Base-by-base conservation (phyloP, 257 asterid genomes). In the Plantago elongata region DNA sequence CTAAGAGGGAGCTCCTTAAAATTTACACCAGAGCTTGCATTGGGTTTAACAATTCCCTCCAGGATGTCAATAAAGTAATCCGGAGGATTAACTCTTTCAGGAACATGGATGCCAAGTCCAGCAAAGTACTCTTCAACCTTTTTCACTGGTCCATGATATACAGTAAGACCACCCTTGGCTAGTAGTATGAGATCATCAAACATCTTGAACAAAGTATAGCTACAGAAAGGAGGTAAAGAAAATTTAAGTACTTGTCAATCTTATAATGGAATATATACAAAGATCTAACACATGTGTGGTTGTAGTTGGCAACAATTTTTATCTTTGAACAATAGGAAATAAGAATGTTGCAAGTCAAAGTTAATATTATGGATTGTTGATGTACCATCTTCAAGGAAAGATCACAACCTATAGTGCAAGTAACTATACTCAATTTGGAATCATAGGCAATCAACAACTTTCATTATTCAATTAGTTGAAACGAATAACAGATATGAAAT, bases 161-260 rank as follows among this genome's bases (percentile, higher is more conserved):
- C 97, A n/a, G 88, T 87, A 44, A 85, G 91, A 45, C 99, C 99
- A 44, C 99, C 99, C 81, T 93, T 93, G 9, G 99, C 99, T 62
- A 93, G 87, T 66, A 93, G 96, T 74, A 93, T 85, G 75, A 93
- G 67, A 73, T 93, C 99, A 71, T 93, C 99, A 64, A 93, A 93
- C 97, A 87, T 93, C 85, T 79, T 85, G 94, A 85, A 93, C 79
- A 93, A 74, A 45, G 99, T 79, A 82, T 93, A 93, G 78, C 97
- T 93, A 80, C 85, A 83, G 14, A 62, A 70, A 70, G 65, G 68
- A 73, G 15, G 44, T 30, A 57, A 37, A 45, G 18, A 54, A 11
- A 54, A 22, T 49, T 13, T 49, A n/a, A 34, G 40, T 34, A 34
- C 5, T 34, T 34, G 40, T 34, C 40, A 34, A 5, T 7, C 40